Base-by-base conservation (phyloP, 371 early-diverging fungal genomes). In the Phascolomyces articulosus region DNA sequence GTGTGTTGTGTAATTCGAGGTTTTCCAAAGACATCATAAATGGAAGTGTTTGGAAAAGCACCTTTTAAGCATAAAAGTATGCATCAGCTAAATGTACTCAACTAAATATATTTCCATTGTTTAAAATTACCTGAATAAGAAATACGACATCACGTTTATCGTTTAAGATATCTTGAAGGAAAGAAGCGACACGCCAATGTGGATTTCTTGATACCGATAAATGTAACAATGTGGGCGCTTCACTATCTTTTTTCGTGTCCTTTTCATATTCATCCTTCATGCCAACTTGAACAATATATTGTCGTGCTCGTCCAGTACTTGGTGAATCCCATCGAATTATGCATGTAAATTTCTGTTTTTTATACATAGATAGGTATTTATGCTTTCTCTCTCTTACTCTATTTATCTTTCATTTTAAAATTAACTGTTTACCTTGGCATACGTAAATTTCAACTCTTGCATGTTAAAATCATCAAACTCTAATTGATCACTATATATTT, bases 121-220 rank as follows among this genome's bases (percentile, higher is more conserved):
- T n/a, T n/a, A n/a, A n/a, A n/a, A n/a, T 66, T 73, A 78, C 83
- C 72, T 83, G 80, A 27, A 83, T 63, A 58, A 83, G 75, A 48
- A 73, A 70, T 26, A 79, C 76, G 41, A 79, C 63, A 58, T 79
- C 80, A 2, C 73, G 69, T 16, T 78, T 76, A 26, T 79, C 80
- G 60, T 80, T 83, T 21, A 83, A 63, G 4, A 73, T 62, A 31
- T 78, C 78, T 51, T 77, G 69, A 24, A 83, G 58, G 23, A 78
- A 78, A 16, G 64, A 67, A 13, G 72, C 58, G 21, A 83, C 73
- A 38, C 78, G 62, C 72, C 72, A 72, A 60, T 83, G 83, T 7
- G 83, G 83, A 55, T 83, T 83, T n/a, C 78, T 63, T 23, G 60
- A 55, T 3, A 58, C 54, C 24, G 63, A 47, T 18, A 64, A 21